Conservation (phyloP, 208 protist genomes). For the Strigomonas culicis region DNA sequence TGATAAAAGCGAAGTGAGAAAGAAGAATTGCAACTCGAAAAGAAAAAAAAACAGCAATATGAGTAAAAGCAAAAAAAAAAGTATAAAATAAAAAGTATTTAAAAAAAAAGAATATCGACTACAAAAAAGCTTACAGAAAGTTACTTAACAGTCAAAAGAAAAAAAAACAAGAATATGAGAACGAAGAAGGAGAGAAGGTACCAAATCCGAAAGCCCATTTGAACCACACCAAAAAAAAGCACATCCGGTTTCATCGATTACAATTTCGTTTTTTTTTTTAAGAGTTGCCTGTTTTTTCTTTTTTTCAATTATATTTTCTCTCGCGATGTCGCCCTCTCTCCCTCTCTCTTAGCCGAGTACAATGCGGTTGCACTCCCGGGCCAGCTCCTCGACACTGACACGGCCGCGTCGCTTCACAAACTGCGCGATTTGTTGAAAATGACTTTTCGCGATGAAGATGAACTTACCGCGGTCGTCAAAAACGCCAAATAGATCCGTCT, state of each 20-base stretch:
- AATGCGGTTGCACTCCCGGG: constrained; percentile 65
- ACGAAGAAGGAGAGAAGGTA: constrained; percentile 2
- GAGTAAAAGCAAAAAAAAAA: not conserved
- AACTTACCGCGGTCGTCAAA: constrained; percentile 87
- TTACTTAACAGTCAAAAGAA: constrained; percentile 2
- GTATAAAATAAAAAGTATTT: constrained; percentile 16
- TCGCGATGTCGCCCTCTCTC: too few species aligned
- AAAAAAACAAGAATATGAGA: constrained; percentile 4
- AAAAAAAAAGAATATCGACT: constrained; percentile 6
- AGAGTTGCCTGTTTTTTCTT: too few species aligned
- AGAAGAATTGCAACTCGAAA: not conserved
- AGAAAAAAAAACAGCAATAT: constrained; percentile 6
- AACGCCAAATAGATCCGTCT: constrained; percentile 47
- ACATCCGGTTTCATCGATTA: too few species aligned
- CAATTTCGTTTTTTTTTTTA: too few species aligned
- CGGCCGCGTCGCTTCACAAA: constrained; percentile 60
- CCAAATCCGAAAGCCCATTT: too few species aligned
- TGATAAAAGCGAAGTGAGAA: constrained; percentile 7
- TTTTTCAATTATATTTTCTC: too few species aligned
- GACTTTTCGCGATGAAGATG: constrained; percentile 47
- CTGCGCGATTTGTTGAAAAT: constrained; percentile 45
- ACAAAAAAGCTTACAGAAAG: constrained; percentile 14
- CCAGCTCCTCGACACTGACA: constrained; percentile 64
- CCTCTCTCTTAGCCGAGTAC: constrained; percentile 41
- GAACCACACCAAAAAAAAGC: too few species aligned